A percentile compares a stretch with the other conserved stretches of the same genome.
phyloP scores from a whole-genome alignment of 176 grass and related monocot genomes.

The Cenchrus purpureus region DNA sequence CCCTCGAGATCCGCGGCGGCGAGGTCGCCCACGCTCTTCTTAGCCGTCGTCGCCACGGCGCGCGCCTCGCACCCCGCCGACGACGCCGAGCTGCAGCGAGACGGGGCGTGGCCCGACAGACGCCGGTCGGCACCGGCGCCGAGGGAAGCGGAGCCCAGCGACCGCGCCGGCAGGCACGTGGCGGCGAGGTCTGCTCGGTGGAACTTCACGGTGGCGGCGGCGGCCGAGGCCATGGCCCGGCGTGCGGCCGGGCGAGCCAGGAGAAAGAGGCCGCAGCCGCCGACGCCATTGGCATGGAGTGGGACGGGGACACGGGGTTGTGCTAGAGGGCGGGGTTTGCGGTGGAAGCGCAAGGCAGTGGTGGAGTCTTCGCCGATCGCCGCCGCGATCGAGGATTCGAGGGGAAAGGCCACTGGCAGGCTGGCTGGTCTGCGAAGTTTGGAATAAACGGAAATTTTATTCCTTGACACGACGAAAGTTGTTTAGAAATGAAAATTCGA shows the following conservation, averaged over 20 bases:
- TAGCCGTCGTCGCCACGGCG: slow-evolving; percentile 42
- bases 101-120: slow-evolving; percentile 6
- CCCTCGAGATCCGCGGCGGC: slow-evolving; percentile 37
- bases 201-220: not conserved
- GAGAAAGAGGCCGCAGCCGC: slow-evolving; percentile 24
- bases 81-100: slow-evolving; percentile 1
- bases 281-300: slow-evolving; percentile 17
- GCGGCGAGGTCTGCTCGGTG: slow-evolving; percentile 2
- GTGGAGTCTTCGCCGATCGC: slow-evolving; percentile 18
- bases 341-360: not conserved
- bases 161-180: not conserved
- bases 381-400: not conserved
- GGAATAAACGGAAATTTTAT: too few relatives aligned
- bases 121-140: not conserved
- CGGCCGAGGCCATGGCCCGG: not conserved
- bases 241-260: not conserved
- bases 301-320: not conserved
- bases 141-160: not conserved
- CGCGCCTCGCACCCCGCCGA: slow-evolving; percentile 18
- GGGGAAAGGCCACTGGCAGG: not conserved
- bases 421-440: not conserved
- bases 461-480: too few relatives aligned
- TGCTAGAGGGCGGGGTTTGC: not conserved
- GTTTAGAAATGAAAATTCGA: not conserved
- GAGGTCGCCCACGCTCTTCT: slow-evolving; percentile 55